Evolutionary conservation across 768 basidiomycete genomes (phyloP), one percentile per base, ranked within the genome.

Genomic region (Chiua virens): DNA sequence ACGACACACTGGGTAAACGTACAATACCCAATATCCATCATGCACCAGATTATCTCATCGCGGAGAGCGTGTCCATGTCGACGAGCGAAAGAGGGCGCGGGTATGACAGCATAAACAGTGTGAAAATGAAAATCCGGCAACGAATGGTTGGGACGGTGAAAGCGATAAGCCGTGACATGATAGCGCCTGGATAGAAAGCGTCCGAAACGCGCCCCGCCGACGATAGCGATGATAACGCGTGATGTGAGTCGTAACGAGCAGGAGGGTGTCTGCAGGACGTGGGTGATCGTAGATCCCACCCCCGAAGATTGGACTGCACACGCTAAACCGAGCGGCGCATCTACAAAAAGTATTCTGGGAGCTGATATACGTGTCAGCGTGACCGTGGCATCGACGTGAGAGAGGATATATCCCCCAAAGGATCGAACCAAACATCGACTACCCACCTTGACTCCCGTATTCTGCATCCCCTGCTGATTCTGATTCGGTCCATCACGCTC

Each of bases 401-500:
- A 32, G 38, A 25, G 22, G n/a, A n/a, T n/a, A 7, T 8, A 8
- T n/a, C 27, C 32, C 42, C 11, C 2, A 20, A 17, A 5, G 13
- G 30, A 14, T 7, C 30, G 30, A 30, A 30, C 13, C 15, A 39
- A 20, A 49, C 2, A 22, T 21, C n/a, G 17, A 48, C 23, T 1
- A 56, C 58, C 38, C 71, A 89, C 90, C 81, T 88, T 91, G 23
- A 82, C 86, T 47, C 79, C 78, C 41, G 79, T 82, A 64, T 75
- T 89, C 66, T 89, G 87, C 8, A 80, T 78, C 11, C 79, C 79
- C 65, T 93, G 90, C 45, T 92, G 87, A n/a, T n/a, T n/a, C n/a
- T n/a, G n/a, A 4, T 65, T 82, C 1, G 93, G 92, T 4, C 92
- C 92, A 61, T 96, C 92, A 42, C 89, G 72, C 62, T 98, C 97